Evolutionary conservation across 2,329 filamentous ascomycete genomes (phyloP).

Genomic region (Graphilbum sp.): DNA sequence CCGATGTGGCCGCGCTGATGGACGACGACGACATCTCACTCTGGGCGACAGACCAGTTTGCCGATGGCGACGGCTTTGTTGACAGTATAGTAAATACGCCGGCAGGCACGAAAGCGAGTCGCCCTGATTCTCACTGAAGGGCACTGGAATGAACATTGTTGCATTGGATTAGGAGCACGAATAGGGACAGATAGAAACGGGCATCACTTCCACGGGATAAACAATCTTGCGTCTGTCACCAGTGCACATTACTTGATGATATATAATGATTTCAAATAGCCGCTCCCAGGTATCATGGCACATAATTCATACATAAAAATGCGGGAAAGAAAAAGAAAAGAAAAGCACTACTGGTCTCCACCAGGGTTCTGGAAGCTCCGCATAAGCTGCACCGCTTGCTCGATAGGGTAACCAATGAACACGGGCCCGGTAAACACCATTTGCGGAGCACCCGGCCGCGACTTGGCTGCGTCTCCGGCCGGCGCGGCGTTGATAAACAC

Average conservation of each 20-base stretch:
- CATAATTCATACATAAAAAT: slow-evolving; percentile 2
- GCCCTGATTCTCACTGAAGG: no score
- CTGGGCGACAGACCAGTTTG: slow-evolving; percentile 30
- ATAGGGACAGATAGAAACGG: no score
- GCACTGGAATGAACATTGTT: no score
- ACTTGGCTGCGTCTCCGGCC: not conserved
- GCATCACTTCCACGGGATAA: no score
- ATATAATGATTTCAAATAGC: no score
- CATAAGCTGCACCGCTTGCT: slow-evolving; percentile 65
- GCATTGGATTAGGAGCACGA: no score
- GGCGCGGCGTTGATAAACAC: slow-evolving; percentile 29
- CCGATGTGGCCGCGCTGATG: slow-evolving; percentile 37
- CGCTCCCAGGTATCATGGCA: slow-evolving; percentile 1
- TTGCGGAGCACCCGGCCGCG: slow-evolving; percentile 24
- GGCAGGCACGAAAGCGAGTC: no score
- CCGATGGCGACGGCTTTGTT: slow-evolving; percentile 13
- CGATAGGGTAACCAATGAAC: slow-evolving; percentile 79
- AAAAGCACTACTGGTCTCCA: no score
- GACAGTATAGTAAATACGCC: no score
- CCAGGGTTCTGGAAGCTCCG: slow-evolving; percentile 38
- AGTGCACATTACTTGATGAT: no score
- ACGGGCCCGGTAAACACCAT: slow-evolving; percentile 88
- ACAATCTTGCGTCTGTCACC: no score
- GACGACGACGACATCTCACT: slow-evolving; percentile 42
- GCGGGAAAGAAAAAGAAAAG: not conserved